These are phyloP conservation scores for Euphorbia tirucalli DNA, from an alignment of 345 rosid species.

Conservation along the genomic window DNA sequence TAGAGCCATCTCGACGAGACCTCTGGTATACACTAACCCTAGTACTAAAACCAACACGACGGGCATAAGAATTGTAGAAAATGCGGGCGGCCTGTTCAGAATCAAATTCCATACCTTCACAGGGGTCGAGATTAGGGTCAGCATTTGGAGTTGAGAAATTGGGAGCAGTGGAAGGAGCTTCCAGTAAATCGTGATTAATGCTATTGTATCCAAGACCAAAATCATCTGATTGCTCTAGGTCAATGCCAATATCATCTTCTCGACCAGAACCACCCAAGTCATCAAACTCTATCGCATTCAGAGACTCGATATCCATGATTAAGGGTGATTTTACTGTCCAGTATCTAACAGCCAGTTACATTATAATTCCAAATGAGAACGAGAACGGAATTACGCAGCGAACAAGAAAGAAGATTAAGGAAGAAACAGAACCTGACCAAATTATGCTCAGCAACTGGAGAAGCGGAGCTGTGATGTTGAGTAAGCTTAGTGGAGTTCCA, in stretches of 20 bases:
- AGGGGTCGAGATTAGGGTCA: slow-evolving; percentile 37
- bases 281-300: slow-evolving; percentile 6
- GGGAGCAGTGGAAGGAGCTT: too few relatives aligned
- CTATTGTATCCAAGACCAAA: slow-evolving; percentile 4
- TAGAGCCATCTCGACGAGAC: slow-evolving; percentile 42
- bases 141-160: too few relatives aligned
- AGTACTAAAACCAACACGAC: slow-evolving; percentile 46
- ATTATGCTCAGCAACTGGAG: not conserved
- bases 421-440: slow-evolving; percentile 9
- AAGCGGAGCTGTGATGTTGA: not conserved
- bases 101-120: slow-evolving; percentile 44
- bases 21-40: slow-evolving; percentile 40
- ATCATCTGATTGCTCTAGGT: not conserved
- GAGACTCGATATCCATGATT: not conserved
- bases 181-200: not conserved
- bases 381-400: not conserved
- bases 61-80: slow-evolving; percentile 44
- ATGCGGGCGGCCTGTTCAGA: slow-evolving; percentile 44
- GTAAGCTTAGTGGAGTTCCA: not conserved
- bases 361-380: not conserved
- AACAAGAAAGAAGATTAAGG: not conserved
- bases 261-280: not conserved
- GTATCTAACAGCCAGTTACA: not conserved
- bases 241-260: not conserved
- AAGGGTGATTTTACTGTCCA: not conserved